Evolutionary conservation across 2,329 filamentous ascomycete genomes (phyloP), one percentile per base, ranked within the genome.

Genomic region (Capronia americana): DNA sequence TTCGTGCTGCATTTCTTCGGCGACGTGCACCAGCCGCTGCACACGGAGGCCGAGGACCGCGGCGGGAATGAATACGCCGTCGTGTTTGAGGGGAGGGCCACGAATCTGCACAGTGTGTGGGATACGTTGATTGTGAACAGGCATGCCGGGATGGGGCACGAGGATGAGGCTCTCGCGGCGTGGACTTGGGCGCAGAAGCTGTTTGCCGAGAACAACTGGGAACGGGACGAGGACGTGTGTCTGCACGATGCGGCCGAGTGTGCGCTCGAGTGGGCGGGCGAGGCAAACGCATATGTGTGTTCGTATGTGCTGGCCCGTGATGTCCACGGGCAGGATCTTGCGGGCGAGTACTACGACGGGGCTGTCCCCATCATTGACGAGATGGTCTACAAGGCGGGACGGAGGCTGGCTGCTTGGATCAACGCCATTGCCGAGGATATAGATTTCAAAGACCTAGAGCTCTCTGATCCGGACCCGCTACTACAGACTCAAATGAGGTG

Each of bases 91-190:
- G 83, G 83, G 2, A 75, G 77, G 32, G 76, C 80, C 30, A 82
- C 85, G 63, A 92, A 92, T 74, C 82, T 92, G 50, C 90, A 92
- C 74, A 84, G 89, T 65, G 86, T 92, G 17, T 92, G 90, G 90
- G 90, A 92, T 74, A 87, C 85, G 14, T 48, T 71, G 23, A 72
- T 73, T 14, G 67, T 66, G 3, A 69, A 71, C 50, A 73, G 70
- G 63, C 56, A 70, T 63, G 63, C 64, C 1, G 56, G 58, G 2
- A 23, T 28, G 28, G 51, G 28, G 20, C 51, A 50, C 34, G 63
- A 69, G 44, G 68, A 67, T 41, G 70, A 71, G 26, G 26, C 57
- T 34, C 41, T 63, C 20, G 65, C 62, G 10, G 65, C 65, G n/a
- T 71, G 63, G 56, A 11, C 30, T 10, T 90, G 88, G 85, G 86